Percentiles rank a stretch among this genome's conserved stretches.
Conservation (phyloP, 805 yeast genomes). For the Pichia thaimueangensis region DNA sequence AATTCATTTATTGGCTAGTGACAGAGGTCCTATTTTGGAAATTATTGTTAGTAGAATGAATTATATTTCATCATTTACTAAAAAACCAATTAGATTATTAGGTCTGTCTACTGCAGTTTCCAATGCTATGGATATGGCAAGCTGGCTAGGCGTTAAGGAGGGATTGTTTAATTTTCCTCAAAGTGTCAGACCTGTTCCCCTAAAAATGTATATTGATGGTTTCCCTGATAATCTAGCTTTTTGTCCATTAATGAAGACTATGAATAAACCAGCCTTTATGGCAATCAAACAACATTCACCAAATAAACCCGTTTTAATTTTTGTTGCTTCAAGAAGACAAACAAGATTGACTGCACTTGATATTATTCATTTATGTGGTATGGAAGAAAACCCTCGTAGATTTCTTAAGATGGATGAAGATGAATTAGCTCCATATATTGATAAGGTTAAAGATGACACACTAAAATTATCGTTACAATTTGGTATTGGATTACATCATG, state of each 20-base stretch:
- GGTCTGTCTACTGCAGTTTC: slow-evolving; percentile 86
- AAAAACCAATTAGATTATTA: slow-evolving; percentile 54
- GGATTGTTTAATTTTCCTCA: slow-evolving; percentile 77
- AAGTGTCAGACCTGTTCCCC: slow-evolving; percentile 79
- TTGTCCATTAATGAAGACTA: slow-evolving; percentile 79
- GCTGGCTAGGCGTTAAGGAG: slow-evolving; percentile 70
- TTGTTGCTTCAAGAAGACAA: slow-evolving; percentile 79
- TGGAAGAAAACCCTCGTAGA: slow-evolving; percentile 69
- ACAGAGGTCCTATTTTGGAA: slow-evolving; percentile 80
- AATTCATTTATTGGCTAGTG: slow-evolving; percentile 76
- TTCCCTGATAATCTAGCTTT: slow-evolving; percentile 77
- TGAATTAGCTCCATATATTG: slow-evolving; percentile 47
- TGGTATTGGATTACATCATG: slow-evolving; percentile 79
- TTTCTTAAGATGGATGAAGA: slow-evolving; percentile 60
- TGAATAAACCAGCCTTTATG: slow-evolving; percentile 87
- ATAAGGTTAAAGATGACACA: slow-evolving; percentile 74
- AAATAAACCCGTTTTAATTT: slow-evolving; percentile 72
- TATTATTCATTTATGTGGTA: slow-evolving; percentile 69
- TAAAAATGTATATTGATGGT: slow-evolving; percentile 83
- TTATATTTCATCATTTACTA: slow-evolving; percentile 55
- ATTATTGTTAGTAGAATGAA: slow-evolving; percentile 89
- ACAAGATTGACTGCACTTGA: slow-evolving; percentile 77
- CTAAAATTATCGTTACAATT: slow-evolving; percentile 65
- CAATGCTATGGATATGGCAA: slow-evolving; percentile 80
- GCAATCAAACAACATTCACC: slow-evolving; percentile 92